Evolutionary conservation across 2,329 filamentous ascomycete species (phyloP).

Genomic region (Cercospora sojina): DNA sequence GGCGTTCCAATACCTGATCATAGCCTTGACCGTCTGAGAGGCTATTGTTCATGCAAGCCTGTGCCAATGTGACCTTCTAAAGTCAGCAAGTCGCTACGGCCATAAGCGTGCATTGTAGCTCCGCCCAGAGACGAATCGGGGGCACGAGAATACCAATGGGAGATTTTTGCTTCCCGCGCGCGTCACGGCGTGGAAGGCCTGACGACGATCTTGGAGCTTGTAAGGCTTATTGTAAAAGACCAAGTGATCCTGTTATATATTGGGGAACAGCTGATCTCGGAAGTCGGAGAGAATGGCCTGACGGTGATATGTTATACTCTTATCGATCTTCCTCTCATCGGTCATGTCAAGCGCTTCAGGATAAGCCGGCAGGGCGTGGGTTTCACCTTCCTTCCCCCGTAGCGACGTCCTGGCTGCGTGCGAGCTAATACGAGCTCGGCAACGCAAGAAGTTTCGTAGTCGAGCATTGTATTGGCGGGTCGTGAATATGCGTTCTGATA

Average conservation of each 20-base stretch:
- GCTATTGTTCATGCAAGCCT: not conserved
- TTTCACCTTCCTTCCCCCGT: not conserved
- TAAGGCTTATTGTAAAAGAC: not conserved
- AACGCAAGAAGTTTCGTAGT: not conserved
- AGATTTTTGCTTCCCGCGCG: not conserved
- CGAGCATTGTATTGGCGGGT: not conserved
- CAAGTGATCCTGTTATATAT: not conserved
- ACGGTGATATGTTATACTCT: not conserved
- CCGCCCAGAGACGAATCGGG: not conserved
- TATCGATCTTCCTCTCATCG: not conserved
- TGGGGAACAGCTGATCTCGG: not conserved
- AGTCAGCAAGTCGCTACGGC: not conserved
- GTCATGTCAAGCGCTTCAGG: not conserved
- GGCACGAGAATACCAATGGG: not conserved
- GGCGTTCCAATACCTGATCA: not conserved
- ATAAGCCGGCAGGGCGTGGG: not conserved
- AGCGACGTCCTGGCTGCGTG: not conserved
- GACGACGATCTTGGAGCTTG: not conserved
- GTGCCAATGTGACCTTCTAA: slow-evolving; percentile 8
- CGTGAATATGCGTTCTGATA: not conserved
- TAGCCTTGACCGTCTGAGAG: not conserved
- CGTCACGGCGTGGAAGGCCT: not conserved
- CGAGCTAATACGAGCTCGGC: not conserved
- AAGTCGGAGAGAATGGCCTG: not conserved
- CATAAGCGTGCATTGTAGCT: not conserved